Conservation (phyloP, 2,329 filamentous ascomycete species). For the Arthrinium phaeospermum region DNA sequence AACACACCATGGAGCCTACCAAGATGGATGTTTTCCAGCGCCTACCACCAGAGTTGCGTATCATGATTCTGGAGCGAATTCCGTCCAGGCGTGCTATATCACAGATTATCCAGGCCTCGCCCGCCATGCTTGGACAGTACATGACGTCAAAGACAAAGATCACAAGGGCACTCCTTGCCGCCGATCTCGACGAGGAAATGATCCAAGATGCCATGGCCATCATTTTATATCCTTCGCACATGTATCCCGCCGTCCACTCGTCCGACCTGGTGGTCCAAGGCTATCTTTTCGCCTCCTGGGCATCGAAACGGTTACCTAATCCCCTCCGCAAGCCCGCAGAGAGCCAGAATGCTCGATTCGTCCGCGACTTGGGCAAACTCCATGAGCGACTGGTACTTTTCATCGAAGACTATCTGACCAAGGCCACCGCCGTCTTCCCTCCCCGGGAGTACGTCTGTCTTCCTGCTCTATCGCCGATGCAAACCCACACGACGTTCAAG, state of each 20-base stretch:
- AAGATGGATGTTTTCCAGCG: not conserved
- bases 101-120: not conserved
- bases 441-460: constrained; percentile 21
- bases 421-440: constrained; percentile 23
- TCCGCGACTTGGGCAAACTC: constrained; percentile 7
- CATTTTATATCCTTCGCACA: constrained; percentile 20
- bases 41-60: not conserved
- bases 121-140: not conserved
- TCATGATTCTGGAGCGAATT: not conserved
- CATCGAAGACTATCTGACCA: constrained; percentile 25
- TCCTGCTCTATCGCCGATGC: not conserved
- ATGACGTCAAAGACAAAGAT: not conserved
- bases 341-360: not conserved
- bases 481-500: not conserved
- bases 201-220: constrained; percentile 24
- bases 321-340: not conserved
- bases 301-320: not conserved
- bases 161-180: not conserved
- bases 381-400: constrained; percentile 20
- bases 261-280: not conserved
- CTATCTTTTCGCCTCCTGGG: not conserved
- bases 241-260: not conserved
- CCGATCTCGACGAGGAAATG: constrained; percentile 24
- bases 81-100: not conserved
- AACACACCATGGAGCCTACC: not conserved